A percentile compares a stretch with the other conserved stretches of the same genome.
phyloP scores from a whole-genome alignment of 768 basidiomycete species.

The Psilocybe subaeruginosa region DNA sequence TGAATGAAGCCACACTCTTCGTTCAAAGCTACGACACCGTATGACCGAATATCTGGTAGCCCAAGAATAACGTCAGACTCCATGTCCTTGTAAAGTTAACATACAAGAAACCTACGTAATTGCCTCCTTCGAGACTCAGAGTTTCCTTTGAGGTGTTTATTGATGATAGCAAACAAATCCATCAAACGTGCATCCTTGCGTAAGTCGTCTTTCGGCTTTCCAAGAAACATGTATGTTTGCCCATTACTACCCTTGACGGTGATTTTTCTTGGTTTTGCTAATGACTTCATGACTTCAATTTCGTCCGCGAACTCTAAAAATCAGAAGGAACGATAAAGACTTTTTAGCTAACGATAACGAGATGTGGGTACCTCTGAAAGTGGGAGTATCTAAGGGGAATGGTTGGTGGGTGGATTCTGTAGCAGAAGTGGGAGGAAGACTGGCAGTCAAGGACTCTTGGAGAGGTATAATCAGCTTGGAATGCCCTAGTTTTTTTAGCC shows the following conservation, averaged over 20 bases:
- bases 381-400: conserved; percentile 77
- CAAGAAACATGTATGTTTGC: conserved; percentile 85
- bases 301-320: conserved; percentile 84
- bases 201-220: conserved; percentile 96
- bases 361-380: conserved; percentile 62
- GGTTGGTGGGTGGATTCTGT: conserved; percentile 72
- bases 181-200: conserved; percentile 96
- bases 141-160: conserved; percentile 91
- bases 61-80: not conserved
- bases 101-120: conserved; percentile 64
- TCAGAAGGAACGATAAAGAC: conserved; percentile 39
- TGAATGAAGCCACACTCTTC: conserved; percentile 98
- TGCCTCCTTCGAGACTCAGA: conserved; percentile 91
- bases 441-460: conserved; percentile 90
- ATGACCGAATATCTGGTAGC: conserved; percentile 85
- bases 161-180: conserved; percentile 98
- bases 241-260: conserved; percentile 84
- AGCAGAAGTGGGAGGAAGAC: conserved; percentile 75
- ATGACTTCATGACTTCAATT: conserved; percentile 88
- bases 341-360: not conserved
- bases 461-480: conserved; percentile 84
- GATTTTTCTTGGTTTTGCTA: conserved; percentile 91
- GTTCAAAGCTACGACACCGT: conserved; percentile 97
- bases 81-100: not conserved
- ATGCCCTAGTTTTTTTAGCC: conserved; percentile 56